These are phyloP conservation scores for Diaporthe sp. DNA, from an alignment of 2,329 filamentous ascomycete species.

Conservation along the genomic window DNA sequence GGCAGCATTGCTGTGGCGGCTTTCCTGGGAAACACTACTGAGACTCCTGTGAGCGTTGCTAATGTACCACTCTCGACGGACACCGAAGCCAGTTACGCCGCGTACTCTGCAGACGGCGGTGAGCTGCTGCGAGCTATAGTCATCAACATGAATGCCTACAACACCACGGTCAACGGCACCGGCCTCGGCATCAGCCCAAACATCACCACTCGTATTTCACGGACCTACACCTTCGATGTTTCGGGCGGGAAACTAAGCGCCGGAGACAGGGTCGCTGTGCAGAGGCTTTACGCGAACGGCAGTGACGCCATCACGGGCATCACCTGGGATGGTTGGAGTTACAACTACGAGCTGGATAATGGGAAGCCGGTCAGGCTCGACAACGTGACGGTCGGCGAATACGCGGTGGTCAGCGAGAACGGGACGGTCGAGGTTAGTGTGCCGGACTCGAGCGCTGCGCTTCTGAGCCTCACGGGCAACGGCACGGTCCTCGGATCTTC, in stretches of 20 bases:
- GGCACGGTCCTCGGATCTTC: neutral
- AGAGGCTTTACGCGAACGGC: conserved; percentile 70
- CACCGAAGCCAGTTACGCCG: conserved; percentile 66
- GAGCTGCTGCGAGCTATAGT: conserved; percentile 62
- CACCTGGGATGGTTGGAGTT: conserved; percentile 72
- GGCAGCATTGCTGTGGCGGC: conserved; percentile 70
- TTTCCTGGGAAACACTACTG: conserved; percentile 60
- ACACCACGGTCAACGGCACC: conserved; percentile 64
- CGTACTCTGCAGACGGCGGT: conserved; percentile 56
- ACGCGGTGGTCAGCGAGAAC: conserved; percentile 45
- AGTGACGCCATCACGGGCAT: conserved; percentile 74
- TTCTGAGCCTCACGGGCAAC: conserved; percentile 49
- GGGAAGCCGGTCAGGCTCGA: conserved; percentile 65
- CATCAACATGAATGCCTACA: conserved; percentile 71
- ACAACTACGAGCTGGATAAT: conserved; percentile 68
- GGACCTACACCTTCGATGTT: conserved; percentile 58
- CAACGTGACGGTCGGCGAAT: conserved; percentile 65
- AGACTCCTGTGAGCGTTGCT: conserved; percentile 56
- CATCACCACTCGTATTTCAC: conserved; percentile 47
- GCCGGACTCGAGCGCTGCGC: conserved; percentile 56
- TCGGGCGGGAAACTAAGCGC: conserved; percentile 45
- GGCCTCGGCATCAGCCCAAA: conserved; percentile 43
- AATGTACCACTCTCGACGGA: conserved; percentile 57
- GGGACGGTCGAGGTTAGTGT: conserved; percentile 48
- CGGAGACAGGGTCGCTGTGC: conserved; percentile 49